Base-by-base conservation (phyloP, 176 grass and related monocot genomes). In the Aegilops longissima region DNA sequence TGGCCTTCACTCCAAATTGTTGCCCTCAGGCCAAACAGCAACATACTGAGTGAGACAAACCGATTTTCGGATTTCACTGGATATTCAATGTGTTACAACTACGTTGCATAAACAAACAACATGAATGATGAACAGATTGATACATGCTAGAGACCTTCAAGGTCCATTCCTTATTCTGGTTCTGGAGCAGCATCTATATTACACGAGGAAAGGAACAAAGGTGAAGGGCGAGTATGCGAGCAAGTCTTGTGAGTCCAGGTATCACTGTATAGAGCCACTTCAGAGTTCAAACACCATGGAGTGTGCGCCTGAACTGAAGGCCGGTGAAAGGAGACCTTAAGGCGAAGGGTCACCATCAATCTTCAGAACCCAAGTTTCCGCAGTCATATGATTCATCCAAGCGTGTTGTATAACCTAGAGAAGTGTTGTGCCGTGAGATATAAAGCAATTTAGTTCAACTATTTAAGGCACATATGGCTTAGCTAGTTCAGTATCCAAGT, bases 121-220 rank as follows among this genome's bases (percentile, higher is more conserved):
- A 84, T 18, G 84, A 27, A 73, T 70, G 76, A 52, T 77, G 51
- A 90, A 80, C 76, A 52, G 61, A 51, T 88, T 84, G 18, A 63
- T 88, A 88, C 82, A 88, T 52, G 21, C 31, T 78, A 82, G 21
- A 54, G 81, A 80, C 61, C 49, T 63, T 84, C 33, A 24, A 68
- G 64, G 21, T 4, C 20, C 29, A 74, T 84, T 76, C 81, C 73
- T 88, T 91, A 76, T 68, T 81, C 38, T 70, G 74, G 70, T 54
- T 77, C 62, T 31, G 70, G 62, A n/a, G 9, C 65, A 63, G 8
- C n/a, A 80, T 85, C 61, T 91, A 91, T 70, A 88, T 81, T 85
- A 91, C 89, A 91, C 31, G 82, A 76, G 39, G 21, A 90, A 84
- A 76, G 25, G 38, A 80, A 84, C 63, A 69, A 86, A 70, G 12